Conservation (phyloP, 768 basidiomycete genomes). For the Suillus placidus region DNA sequence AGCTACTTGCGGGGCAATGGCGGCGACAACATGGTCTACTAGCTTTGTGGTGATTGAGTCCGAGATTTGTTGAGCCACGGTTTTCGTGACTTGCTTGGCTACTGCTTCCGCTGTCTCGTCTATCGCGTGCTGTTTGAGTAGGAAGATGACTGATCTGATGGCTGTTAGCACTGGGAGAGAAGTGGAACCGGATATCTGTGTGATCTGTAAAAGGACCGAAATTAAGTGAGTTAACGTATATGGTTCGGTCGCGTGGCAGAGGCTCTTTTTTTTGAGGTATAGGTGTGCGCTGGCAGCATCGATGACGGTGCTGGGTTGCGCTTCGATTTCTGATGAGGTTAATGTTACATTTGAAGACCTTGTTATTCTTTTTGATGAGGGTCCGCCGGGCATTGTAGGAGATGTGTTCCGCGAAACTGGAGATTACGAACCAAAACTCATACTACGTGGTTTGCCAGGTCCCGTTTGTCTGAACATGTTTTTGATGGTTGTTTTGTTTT, state of each 20-base stretch:
- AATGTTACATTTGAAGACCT: background rate
- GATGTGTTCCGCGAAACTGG: background rate
- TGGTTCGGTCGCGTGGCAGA: background rate
- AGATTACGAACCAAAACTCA: background rate
- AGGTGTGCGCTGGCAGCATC: background rate
- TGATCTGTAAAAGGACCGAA: background rate
- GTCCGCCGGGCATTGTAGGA: background rate
- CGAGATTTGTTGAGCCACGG: no score
- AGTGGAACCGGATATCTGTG: no score
- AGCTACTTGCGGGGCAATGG: no score
- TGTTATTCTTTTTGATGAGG: background rate
- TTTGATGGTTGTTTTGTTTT: background rate
- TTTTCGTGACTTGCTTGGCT: no score
- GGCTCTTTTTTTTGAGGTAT: conserved; percentile 1
- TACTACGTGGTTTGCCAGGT: background rate
- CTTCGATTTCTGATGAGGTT: background rate
- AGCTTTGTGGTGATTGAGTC: no score
- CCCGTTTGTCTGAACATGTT: background rate
- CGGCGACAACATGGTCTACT: no score
- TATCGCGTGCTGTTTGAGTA: no score
- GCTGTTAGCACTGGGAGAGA: no score
- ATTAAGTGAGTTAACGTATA: background rate
- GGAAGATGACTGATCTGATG: no score
- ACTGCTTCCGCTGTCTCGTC: no score
- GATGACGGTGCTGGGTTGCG: background rate